phyloP scores from a whole-genome alignment of 1,284 basidiomycete genomes.

The Rhodofomes roseus region DNA sequence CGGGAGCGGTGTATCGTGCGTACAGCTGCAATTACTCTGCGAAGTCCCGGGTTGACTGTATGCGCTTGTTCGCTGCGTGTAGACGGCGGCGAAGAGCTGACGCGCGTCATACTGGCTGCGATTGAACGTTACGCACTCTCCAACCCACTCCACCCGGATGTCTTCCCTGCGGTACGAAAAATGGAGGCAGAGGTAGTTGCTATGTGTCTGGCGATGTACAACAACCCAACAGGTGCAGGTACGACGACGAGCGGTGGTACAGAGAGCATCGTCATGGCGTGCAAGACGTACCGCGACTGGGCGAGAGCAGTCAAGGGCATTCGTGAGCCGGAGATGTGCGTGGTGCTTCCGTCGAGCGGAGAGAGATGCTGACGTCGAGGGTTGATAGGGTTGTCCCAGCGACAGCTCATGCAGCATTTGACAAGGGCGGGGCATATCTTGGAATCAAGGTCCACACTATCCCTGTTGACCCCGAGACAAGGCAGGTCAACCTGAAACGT shows the following conservation, averaged over 20 bases:
- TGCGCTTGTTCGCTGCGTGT: background rate
- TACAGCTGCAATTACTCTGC: slow-evolving; percentile 11
- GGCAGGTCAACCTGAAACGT: slow-evolving; percentile 75
- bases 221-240: slow-evolving; percentile 82
- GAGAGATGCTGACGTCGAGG: background rate
- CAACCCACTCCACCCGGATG: slow-evolving; percentile 94
- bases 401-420: slow-evolving; percentile 93
- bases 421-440: slow-evolving; percentile 90
- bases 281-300: slow-evolving; percentile 95
- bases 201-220: slow-evolving; percentile 90
- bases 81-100: slow-evolving; percentile 85
- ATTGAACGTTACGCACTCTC: slow-evolving; percentile 73
- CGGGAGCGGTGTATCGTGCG: slow-evolving; percentile 87
- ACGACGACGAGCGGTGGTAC: slow-evolving; percentile 95
- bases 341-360: slow-evolving; percentile 5
- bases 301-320: slow-evolving; percentile 83
- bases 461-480: slow-evolving; percentile 79
- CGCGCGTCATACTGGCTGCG: slow-evolving; percentile 65
- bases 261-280: slow-evolving; percentile 92
- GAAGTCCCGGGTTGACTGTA: background rate
- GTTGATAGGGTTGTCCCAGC: slow-evolving; percentile 71
- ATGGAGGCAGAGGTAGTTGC: slow-evolving; percentile 97
- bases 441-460: slow-evolving; percentile 90
- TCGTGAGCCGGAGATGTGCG: slow-evolving; percentile 89
- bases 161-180: slow-evolving; percentile 92